Conservation (phyloP, 2,329 filamentous ascomycete genomes). For the Paecilomyces fulvus region DNA sequence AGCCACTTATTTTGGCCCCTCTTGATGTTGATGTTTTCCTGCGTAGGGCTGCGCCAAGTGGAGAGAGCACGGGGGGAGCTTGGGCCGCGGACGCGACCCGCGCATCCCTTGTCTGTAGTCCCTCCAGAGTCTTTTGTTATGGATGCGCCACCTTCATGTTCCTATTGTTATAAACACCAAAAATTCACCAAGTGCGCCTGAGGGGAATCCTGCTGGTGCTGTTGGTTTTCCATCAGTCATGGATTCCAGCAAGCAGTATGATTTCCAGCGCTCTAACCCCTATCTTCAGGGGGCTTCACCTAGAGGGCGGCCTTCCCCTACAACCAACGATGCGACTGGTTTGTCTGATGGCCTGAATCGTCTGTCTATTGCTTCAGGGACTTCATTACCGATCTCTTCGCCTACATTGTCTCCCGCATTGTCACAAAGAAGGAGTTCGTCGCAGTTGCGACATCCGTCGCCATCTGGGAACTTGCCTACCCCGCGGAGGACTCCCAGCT, state of each 20-base stretch:
- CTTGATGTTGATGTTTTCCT: neutral
- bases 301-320: slow-evolving; percentile 2
- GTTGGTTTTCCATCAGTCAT: neutral
- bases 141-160: neutral
- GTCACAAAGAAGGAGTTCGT: slow-evolving; percentile 3
- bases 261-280: neutral
- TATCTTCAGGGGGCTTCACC: neutral
- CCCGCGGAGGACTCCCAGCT: slow-evolving; percentile 25
- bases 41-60: neutral
- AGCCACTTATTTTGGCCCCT: neutral
- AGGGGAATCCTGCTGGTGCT: neutral
- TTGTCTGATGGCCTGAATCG: slow-evolving; percentile 18
- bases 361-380: slow-evolving; percentile 17
- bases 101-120: neutral
- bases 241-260: neutral
- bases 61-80: neutral
- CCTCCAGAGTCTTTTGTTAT: neutral
- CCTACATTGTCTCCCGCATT: slow-evolving; percentile 10
- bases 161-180: neutral
- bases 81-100: neutral
- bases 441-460: slow-evolving; percentile 7
- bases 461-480: slow-evolving; percentile 11
- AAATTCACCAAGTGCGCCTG: neutral
- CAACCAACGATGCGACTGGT: slow-evolving; percentile 11
- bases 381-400: slow-evolving; percentile 18